These are phyloP conservation scores for Ploettnerulaceae sp. DNA, from an alignment of 2,329 filamentous ascomycete species.

Conservation along the genomic window DNA sequence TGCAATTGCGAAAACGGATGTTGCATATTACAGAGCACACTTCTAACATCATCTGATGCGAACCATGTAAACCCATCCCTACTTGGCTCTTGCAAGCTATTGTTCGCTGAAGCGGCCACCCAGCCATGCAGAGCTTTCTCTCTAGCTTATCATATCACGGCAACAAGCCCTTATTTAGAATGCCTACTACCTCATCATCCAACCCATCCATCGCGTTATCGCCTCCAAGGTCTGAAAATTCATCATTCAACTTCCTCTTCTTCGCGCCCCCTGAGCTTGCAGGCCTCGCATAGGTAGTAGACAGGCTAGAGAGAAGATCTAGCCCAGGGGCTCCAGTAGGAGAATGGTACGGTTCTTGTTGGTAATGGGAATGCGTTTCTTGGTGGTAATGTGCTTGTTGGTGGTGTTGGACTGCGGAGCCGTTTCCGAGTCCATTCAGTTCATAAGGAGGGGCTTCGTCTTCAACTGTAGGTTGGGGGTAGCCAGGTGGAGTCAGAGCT, in stretches of 20 bases:
- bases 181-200: constrained; percentile 56
- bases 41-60: too few relatives aligned
- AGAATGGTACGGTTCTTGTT: constrained; percentile 10
- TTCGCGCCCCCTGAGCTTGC: constrained; percentile 35
- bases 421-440: constrained; percentile 32
- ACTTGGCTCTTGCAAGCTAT: too few relatives aligned
- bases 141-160: neutral
- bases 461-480: constrained; percentile 40
- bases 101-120: too few relatives aligned
- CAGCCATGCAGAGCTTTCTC: neutral
- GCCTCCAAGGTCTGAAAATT: constrained; percentile 44
- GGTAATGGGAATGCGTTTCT: too few relatives aligned
- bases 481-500: constrained; percentile 74
- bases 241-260: constrained; percentile 45
- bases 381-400: constrained; percentile 14
- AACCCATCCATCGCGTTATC: constrained; percentile 48
- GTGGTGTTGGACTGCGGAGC: neutral
- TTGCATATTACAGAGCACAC: too few relatives aligned
- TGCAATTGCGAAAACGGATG: too few relatives aligned
- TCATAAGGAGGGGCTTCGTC: constrained; percentile 34
- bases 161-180: constrained; percentile 40
- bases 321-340: constrained; percentile 30
- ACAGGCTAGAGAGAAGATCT: constrained; percentile 37
- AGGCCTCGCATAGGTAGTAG: constrained; percentile 32
- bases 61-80: too few relatives aligned